A percentile compares a stretch with the other conserved stretches of the same genome.
Evolutionary conservation across 495 filamentous ascomycete species (phyloP).

Genomic region (Aspergillus wentii): DNA sequence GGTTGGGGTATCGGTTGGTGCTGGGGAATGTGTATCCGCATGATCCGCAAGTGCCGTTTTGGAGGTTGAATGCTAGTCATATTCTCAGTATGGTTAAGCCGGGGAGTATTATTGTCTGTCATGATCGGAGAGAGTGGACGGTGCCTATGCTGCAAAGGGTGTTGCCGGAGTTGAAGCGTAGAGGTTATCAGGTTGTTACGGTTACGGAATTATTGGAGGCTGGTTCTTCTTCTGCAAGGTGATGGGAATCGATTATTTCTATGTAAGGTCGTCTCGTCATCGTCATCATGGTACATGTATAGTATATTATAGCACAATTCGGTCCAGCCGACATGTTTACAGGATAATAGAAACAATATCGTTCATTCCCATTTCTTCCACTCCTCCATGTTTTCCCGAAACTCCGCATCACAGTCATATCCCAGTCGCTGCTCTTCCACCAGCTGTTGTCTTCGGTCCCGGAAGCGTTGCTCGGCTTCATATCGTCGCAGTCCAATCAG

Average conservation of each 20-base stretch:
- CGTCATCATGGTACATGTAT: too few relatives aligned
- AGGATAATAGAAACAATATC: conserved; percentile 1
- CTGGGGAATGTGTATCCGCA: conserved; percentile 83
- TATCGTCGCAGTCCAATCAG: conserved; percentile 31
- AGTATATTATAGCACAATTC: too few relatives aligned
- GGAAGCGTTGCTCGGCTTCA: conserved; percentile 41
- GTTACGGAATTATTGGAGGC: conserved; percentile 57
- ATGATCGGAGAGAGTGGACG: conserved; percentile 78
- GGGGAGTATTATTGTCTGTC: conserved; percentile 75
- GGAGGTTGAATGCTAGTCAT: conserved; percentile 70
- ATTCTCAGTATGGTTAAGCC: conserved; percentile 71
- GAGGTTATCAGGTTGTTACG: conserved; percentile 65
- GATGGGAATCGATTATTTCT: too few relatives aligned
- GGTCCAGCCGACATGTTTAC: not conserved
- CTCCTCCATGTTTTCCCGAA: conserved; percentile 42
- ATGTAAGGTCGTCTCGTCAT: too few relatives aligned
- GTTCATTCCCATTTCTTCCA: conserved; percentile 53
- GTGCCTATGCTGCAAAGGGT: conserved; percentile 67
- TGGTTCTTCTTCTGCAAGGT: too few relatives aligned
- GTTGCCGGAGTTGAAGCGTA: conserved; percentile 59
- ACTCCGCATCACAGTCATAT: conserved; percentile 43
- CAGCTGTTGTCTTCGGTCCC: conserved; percentile 37
- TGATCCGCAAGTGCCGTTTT: conserved; percentile 69
- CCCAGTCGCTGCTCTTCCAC: conserved; percentile 37
- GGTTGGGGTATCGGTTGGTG: conserved; percentile 60